A percentile compares a stretch with the other conserved stretches of the same genome.
Evolutionary conservation across 768 basidiomycete species (phyloP).

Genomic region (Phaeolepiota aurea): DNA sequence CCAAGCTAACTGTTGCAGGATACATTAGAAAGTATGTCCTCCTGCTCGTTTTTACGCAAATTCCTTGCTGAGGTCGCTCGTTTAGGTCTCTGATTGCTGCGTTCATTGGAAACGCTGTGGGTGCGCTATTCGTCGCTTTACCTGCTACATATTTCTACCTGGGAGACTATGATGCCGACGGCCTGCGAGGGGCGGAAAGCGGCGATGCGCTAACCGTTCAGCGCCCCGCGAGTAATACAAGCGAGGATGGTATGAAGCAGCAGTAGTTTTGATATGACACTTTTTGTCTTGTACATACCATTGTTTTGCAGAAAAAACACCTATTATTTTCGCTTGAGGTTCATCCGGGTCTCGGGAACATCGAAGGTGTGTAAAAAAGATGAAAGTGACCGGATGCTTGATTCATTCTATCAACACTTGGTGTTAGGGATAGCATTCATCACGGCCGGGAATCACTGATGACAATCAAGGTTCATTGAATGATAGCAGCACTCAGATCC

Average conservation of each 20-base stretch:
- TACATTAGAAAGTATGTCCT: conserved; percentile 60
- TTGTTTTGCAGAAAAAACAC: no score
- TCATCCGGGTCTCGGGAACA: no score
- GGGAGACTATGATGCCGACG: conserved; percentile 33
- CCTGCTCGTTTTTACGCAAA: neutral
- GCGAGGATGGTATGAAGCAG: conserved; percentile 1
- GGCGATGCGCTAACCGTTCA: conserved; percentile 14
- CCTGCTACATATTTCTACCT: conserved; percentile 63
- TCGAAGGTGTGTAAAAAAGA: no score
- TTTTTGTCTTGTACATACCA: no score
- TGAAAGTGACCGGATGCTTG: no score
- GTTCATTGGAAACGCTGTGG: conserved; percentile 59
- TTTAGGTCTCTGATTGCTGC: conserved; percentile 54
- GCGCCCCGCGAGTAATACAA: conserved; percentile 9
- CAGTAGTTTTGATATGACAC: no score
- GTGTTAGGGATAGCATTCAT: no score
- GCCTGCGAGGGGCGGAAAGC: conserved; percentile 30
- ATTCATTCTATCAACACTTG: no score
- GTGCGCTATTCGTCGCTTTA: conserved; percentile 53
- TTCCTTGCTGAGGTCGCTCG: neutral
- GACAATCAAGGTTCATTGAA: no score
- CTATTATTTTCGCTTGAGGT: no score
- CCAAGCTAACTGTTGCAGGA: conserved; percentile 37
- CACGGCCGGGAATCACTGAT: no score
- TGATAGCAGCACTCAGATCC: no score